Conservation (phyloP, 208 protist species). For the Trypanosoma boissoni region DNA sequence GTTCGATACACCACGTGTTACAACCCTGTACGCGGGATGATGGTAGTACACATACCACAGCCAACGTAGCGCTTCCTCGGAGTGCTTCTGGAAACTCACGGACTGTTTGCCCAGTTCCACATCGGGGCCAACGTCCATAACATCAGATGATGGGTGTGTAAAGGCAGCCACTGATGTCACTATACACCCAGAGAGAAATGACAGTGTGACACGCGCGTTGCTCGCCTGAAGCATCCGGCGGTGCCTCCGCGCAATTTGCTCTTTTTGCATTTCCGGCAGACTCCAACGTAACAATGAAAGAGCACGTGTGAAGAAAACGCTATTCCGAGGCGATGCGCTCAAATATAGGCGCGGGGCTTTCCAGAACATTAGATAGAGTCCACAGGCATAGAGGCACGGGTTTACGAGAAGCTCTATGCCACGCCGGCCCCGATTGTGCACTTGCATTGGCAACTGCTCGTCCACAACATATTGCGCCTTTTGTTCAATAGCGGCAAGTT, state of each 20-base stretch:
- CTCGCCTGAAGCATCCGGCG: constrained; percentile 66
- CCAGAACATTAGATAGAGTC: constrained; percentile 70
- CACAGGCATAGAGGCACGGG: constrained; percentile 49
- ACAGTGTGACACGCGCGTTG: constrained; percentile 53
- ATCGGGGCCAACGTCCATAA: constrained; percentile 57
- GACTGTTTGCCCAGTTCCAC: constrained; percentile 42
- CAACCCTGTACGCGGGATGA: constrained; percentile 63
- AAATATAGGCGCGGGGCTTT: constrained; percentile 63
- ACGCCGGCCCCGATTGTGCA: constrained; percentile 43
- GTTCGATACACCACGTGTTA: too few species aligned
- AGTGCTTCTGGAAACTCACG: constrained; percentile 65
- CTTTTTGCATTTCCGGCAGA: constrained; percentile 37
- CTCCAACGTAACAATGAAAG: constrained; percentile 36
- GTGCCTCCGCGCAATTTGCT: constrained; percentile 61
- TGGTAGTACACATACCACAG: constrained; percentile 85
- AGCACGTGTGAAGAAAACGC: constrained; percentile 46
- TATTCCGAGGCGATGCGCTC: constrained; percentile 54
- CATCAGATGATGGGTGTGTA: constrained; percentile 42
- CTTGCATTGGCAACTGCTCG: constrained; percentile 37
- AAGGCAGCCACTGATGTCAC: constrained; percentile 40
- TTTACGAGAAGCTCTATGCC: constrained; percentile 63
- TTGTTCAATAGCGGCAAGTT: constrained; percentile 64
- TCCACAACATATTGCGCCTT: constrained; percentile 64
- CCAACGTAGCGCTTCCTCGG: constrained; percentile 60
- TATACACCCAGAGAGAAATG: constrained; percentile 49